Evolutionary conservation across 2,329 filamentous ascomycete genomes (phyloP), one percentile per base, ranked within the genome.

Genomic region (Talaromyces sp.): DNA sequence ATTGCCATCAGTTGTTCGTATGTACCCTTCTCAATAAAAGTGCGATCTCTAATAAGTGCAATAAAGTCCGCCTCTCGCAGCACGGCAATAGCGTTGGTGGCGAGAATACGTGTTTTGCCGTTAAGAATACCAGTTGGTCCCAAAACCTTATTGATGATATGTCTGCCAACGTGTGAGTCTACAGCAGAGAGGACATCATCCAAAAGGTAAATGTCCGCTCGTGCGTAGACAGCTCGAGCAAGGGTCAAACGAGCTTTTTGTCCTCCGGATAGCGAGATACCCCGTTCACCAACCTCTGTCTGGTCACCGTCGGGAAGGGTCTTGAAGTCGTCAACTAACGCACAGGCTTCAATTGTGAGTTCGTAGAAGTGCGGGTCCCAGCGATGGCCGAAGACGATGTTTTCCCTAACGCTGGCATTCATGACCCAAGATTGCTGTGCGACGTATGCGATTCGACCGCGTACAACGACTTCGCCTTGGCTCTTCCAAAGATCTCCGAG

Each of bases 391-490:
- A 99, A 99, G 4, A 97, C 84, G 70, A 99, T 97, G 74, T 99
- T 99, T 74, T 99, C 95, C 72, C 93, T 92, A 64, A 99, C 93
- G 35, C 91, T 96, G 9, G 95, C 95, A 74, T 99, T 99, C 88
- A 98, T 94, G 61, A 99, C 91, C 95, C 96, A 99, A 22, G 93
- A 83, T 72, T 91, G 88, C 76, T 99, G 96, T 16, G 93, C 91
- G 65, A 96, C 95, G 75, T 98, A 99, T 1, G 95, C 95, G 47
- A 92, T 86, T 33, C 85, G 87, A 56, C 95, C 96, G 70, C 91
- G 88, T 10, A 99, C 84, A 63, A 90, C 84, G 3, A 97, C 94
- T 67, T 91, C 85, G 57, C 95, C 95, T 67, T 91, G 88, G 59
- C 90, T 84, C 76, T 97, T 98, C 88, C 90, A 97, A 3, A 99